phyloP scores from a whole-genome alignment of 2,329 filamentous ascomycete genomes.

The Colletotrichum horii region DNA sequence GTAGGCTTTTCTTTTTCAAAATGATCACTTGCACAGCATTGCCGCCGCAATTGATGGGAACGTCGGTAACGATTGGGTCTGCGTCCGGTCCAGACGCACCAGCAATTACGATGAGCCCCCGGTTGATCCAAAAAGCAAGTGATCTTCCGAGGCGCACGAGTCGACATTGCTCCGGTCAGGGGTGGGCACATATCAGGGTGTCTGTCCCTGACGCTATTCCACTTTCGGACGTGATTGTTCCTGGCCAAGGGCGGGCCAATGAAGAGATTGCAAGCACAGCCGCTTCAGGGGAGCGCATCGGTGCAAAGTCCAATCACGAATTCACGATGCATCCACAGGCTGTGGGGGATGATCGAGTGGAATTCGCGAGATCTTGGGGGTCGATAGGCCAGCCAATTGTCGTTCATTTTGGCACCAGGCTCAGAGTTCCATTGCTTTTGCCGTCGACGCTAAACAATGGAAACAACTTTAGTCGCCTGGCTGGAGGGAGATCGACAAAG shows the following conservation, averaged over 20 bases:
- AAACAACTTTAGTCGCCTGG: neutral
- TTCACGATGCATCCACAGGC: neutral
- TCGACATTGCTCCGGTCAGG: neutral
- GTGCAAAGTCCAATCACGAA: neutral
- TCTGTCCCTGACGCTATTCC: neutral
- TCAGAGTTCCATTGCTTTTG: neutral
- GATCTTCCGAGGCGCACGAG: neutral
- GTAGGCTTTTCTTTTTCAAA: neutral
- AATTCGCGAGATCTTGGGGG: neutral
- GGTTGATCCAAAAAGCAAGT: neutral
- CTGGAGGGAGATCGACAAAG: neutral
- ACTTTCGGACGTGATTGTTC: neutral
- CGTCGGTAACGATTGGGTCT: neutral
- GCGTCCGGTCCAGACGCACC: neutral
- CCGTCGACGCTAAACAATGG: neutral
- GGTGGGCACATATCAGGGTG: neutral
- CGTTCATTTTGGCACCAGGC: neutral
- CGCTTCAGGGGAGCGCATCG: neutral
- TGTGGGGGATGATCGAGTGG: neutral
- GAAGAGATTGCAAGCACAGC: neutral
- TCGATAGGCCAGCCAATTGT: neutral
- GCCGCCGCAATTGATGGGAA: neutral
- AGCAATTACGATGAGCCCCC: neutral
- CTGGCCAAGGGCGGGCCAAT: neutral
- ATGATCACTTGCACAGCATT: neutral